phyloP scores from a whole-genome alignment of 1,284 basidiomycete genomes.

The Leucoagaricus sp. region DNA sequence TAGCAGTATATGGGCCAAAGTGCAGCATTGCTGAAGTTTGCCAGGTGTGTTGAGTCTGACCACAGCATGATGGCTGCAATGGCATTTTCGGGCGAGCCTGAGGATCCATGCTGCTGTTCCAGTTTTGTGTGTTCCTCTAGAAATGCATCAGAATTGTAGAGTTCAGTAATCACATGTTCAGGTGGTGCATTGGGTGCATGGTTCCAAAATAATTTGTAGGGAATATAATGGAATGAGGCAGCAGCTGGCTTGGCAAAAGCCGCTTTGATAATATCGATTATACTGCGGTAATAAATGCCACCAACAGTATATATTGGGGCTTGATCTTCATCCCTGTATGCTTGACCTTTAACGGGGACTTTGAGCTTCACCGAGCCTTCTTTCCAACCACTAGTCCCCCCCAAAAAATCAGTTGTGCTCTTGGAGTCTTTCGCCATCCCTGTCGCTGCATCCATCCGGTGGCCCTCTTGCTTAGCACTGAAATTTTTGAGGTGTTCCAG shows the following conservation, averaged over 20 bases:
- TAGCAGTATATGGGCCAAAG: conserved; percentile 34
- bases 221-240: conserved; percentile 25
- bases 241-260: conserved; percentile 22
- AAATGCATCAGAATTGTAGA: conserved; percentile 30
- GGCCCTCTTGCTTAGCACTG: not conserved
- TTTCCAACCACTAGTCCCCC: conserved; percentile 22
- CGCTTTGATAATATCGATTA: conserved; percentile 27
- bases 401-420: not conserved
- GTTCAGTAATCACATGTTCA: conserved; percentile 28
- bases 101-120: conserved; percentile 12
- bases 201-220: conserved; percentile 29
- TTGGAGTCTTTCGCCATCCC: not conserved
- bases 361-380: conserved; percentile 20
- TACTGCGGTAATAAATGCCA: conserved; percentile 23
- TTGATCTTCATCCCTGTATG: conserved; percentile 14
- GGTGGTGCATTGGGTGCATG: conserved; percentile 8
- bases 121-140: conserved; percentile 28
- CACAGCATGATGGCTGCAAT: conserved; percentile 33
- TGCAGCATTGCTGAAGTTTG: conserved; percentile 31
- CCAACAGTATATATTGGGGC: conserved; percentile 22
- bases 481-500: conserved; percentile 22
- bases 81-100: conserved; percentile 23
- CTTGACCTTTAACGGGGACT: conserved; percentile 21
- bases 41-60: conserved; percentile 37
- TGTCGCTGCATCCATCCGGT: not conserved